Percentiles rank a stretch among this genome's conserved stretches.
These are phyloP conservation scores for Emergomyces orientalis DNA, from an alignment of 2,329 filamentous ascomycete species.

Conservation along the genomic window DNA sequence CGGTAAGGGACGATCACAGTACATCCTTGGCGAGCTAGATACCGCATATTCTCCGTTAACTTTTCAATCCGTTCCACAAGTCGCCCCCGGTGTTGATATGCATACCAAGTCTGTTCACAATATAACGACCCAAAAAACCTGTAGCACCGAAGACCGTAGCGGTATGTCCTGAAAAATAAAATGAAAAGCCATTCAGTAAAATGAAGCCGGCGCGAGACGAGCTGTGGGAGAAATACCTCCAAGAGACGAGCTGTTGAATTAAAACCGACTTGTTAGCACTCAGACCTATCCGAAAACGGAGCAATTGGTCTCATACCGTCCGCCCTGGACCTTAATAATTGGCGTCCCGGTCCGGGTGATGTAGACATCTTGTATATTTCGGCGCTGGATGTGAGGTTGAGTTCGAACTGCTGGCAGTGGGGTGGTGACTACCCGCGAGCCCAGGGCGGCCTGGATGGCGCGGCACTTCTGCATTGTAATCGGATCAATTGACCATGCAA, in stretches of 20 bases:
- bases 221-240: constrained; percentile 54
- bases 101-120: constrained; percentile 85
- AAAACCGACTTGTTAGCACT: constrained; percentile 19
- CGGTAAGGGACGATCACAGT: constrained; percentile 88
- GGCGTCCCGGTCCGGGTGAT: constrained; percentile 96
- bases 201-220: constrained; percentile 16
- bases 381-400: constrained; percentile 38
- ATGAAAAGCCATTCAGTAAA: constrained; percentile 22
- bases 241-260: constrained; percentile 58
- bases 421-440: constrained; percentile 30
- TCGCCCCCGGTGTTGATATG: background rate
- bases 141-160: constrained; percentile 97
- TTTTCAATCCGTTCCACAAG: constrained; percentile 20
- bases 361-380: constrained; percentile 65
- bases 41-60: constrained; percentile 19
- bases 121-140: constrained; percentile 90
- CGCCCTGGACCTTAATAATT: constrained; percentile 78
- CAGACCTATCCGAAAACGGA: constrained; percentile 10
- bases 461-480: constrained; percentile 40
- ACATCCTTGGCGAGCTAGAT: constrained; percentile 77
- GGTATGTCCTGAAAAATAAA: constrained; percentile 61
- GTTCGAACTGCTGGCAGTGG: constrained; percentile 23
- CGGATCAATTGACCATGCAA: constrained; percentile 20
- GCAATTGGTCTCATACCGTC: constrained; percentile 54
- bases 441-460: constrained; percentile 34